phyloP scores from a whole-genome alignment of 371 early-diverging fungal species.

The Mortierella sp. region DNA sequence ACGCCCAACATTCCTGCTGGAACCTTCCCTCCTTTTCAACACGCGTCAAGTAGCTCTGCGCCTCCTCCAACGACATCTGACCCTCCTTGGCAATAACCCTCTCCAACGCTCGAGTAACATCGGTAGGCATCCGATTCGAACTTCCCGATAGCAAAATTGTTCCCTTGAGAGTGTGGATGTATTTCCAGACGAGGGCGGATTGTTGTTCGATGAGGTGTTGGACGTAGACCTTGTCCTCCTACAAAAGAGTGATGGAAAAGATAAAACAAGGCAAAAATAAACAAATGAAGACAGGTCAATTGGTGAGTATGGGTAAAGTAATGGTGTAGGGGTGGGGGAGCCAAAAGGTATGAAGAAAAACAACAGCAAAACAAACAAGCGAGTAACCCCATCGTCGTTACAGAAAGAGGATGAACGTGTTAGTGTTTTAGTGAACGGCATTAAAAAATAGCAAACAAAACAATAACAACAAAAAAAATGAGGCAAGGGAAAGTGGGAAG shows the following conservation, averaged over 20 bases:
- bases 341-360: no score
- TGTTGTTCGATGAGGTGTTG: constrained; percentile 76
- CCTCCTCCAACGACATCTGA: constrained; percentile 67
- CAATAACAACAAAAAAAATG: neutral
- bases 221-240: constrained; percentile 78
- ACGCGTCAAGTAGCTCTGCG: constrained; percentile 67
- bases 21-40: constrained; percentile 80
- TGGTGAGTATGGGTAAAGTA: no score
- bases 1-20: constrained; percentile 91
- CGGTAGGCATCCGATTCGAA: constrained; percentile 86
- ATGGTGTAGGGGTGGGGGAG: neutral
- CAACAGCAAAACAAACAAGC: neutral
- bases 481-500: neutral
- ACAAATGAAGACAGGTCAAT: neutral
- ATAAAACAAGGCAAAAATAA: neutral
- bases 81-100: constrained; percentile 72
- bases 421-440: no score
- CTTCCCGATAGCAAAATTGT: constrained; percentile 82
- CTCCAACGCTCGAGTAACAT: constrained; percentile 82
- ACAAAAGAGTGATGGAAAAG: neutral
- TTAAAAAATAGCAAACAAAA: neutral
- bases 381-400: neutral
- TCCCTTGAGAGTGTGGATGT: constrained; percentile 71
- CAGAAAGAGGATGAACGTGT: neutral
- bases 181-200: constrained; percentile 70